These are phyloP conservation scores for Ceratobasidium theobromae DNA, from an alignment of 1,284 basidiomycete species.

Conservation along the genomic window DNA sequence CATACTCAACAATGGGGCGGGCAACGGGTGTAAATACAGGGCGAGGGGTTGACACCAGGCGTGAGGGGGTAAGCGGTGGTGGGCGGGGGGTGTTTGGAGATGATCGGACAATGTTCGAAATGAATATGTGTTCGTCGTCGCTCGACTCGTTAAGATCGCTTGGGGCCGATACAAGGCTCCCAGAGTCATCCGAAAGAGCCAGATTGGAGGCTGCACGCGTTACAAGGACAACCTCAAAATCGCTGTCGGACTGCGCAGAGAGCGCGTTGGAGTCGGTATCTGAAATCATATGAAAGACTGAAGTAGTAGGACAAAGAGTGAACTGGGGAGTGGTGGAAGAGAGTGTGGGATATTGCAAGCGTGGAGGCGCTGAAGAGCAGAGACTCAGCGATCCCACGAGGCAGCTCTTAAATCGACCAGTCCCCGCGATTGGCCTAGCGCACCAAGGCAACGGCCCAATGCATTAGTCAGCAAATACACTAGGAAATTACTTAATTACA, in stretches of 20 bases:
- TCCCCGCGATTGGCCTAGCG: conserved; percentile 13
- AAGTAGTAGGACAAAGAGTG: neutral
- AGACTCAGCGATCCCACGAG: conserved; percentile 15
- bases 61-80: neutral
- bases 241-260: conserved; percentile 14
- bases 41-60: neutral
- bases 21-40: neutral
- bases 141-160: conserved; percentile 21
- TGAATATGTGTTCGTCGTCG: conserved; percentile 27
- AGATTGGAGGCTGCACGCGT: neutral
- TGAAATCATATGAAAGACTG: neutral
- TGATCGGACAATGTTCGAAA: conserved; percentile 4
- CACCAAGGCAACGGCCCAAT: conserved; percentile 23
- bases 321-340: no score
- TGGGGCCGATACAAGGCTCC: conserved; percentile 17
- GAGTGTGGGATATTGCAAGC: conserved; percentile 5
- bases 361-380: neutral
- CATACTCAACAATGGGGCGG: conserved; percentile 13
- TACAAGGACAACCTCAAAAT: conserved; percentile 24
- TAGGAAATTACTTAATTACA: neutral
- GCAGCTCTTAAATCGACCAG: conserved; percentile 18
- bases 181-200: conserved; percentile 16
- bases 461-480: neutral
- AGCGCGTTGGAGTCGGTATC: neutral
- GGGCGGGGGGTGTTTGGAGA: conserved; percentile 24